Evolutionary conservation across 2,329 filamentous ascomycete genomes (phyloP), one percentile per base, ranked within the genome.

Genomic region (Mycosphaerelloides madeirae): DNA sequence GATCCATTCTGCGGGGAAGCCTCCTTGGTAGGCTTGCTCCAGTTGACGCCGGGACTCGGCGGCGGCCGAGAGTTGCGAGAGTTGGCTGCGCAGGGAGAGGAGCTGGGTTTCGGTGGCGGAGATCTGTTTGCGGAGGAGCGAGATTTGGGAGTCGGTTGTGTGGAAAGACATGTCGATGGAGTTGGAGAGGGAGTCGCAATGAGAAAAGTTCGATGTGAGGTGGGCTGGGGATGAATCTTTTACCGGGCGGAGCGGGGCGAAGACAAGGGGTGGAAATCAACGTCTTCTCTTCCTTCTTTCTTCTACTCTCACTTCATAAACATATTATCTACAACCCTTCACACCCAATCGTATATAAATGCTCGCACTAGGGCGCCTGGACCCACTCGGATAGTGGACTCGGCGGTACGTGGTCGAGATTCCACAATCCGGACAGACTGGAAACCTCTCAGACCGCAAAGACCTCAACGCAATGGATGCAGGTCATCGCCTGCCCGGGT

Each of bases 81-180:
- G 62, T 47, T 73, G 68, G 28, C 61, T 55, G 36, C 64, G 65
- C 20, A 73, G 61, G 31, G 64, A 59, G 19, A 55, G 54, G 5
- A 74, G 62, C 39, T 68, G 66, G 7, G 56, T 55, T 56, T 73
- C 70, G 41, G 69, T 68, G 34, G 62, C 59, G 31, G 61, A 57
- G 41, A 74, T 69, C 44, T 73, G 69, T 47, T 65, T 54, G 39
- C 64, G 65, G 34, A 74, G 58, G 19, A 63, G 62, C n/a, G 59
- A 56, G 45, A 72, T 56, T 29, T 65, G 55, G 13, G 50, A 40
- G 33, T 50, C 52, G 43, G 55, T 48, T 13, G 38, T 42, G 13
- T 48, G 42, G 37, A 50, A 44, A 22, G 37, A 39, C 50, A 48
- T 48, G n/a, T 16, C 14, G 19, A 35, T 34, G 36, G n/a, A 18